Conservation (phyloP, 2,329 filamentous ascomycete genomes). For the Didymosphaeria variabile region DNA sequence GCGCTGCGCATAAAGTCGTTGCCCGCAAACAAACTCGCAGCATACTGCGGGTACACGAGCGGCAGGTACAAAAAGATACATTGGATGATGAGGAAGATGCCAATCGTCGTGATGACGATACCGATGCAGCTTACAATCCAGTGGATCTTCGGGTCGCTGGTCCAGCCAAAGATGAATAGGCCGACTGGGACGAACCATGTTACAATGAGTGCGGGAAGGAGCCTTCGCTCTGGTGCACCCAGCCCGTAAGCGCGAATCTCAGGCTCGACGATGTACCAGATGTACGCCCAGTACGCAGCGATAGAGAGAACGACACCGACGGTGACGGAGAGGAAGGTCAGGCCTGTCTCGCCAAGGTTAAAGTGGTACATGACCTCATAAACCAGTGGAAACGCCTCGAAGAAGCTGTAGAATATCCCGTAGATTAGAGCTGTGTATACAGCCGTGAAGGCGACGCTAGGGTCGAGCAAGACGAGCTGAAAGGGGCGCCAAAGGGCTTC, state of each 20-base stretch:
- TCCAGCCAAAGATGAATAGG: constrained; percentile 74
- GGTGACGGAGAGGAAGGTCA: constrained; percentile 86
- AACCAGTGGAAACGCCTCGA: constrained; percentile 70
- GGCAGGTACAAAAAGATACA: constrained; percentile 70
- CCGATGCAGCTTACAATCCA: constrained; percentile 67
- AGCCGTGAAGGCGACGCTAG: constrained; percentile 84
- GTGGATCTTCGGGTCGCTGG: constrained; percentile 67
- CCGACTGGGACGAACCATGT: constrained; percentile 69
- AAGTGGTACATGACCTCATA: constrained; percentile 83
- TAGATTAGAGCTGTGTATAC: constrained; percentile 87
- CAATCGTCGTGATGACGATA: constrained; percentile 59
- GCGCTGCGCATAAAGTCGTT: constrained; percentile 66
- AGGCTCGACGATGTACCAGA: constrained; percentile 74
- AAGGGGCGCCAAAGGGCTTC: constrained; percentile 76
- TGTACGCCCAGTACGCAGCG: constrained; percentile 74
- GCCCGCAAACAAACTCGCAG: constrained; percentile 65
- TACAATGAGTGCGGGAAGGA: constrained; percentile 73
- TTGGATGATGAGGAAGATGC: constrained; percentile 56
- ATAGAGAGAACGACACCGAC: constrained; percentile 75
- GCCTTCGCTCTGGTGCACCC: constrained; percentile 75
- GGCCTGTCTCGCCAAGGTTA: constrained; percentile 74
- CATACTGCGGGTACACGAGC: constrained; percentile 65
- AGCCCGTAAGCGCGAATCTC: constrained; percentile 67
- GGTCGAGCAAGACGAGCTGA: constrained; percentile 82
- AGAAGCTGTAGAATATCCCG: constrained; percentile 78